Evolutionary conservation across 2,329 filamentous ascomycete species (phyloP).

Genomic region (Cyphellophora europaea): DNA sequence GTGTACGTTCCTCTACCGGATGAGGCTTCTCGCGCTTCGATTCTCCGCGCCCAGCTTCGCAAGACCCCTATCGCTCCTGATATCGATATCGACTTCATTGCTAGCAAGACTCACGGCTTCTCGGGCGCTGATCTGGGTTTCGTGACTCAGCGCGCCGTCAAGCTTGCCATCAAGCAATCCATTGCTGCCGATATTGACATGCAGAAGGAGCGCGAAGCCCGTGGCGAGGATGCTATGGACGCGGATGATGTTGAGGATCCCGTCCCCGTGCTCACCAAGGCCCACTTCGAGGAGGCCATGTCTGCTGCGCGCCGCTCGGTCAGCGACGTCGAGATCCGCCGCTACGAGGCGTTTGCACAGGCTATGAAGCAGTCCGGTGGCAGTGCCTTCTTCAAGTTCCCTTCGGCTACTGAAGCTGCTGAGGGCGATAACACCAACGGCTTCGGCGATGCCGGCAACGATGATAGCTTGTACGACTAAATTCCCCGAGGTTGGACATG

Average conservation of each 20-base stretch:
- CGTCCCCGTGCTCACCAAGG: constrained; percentile 89
- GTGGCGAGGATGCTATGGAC: constrained; percentile 72
- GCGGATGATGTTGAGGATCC: constrained; percentile 78
- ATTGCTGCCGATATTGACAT: constrained; percentile 85
- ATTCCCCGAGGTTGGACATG: constrained; percentile 17
- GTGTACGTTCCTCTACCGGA: constrained; percentile 97
- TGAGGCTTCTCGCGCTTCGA: constrained; percentile 76
- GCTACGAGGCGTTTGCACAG: constrained; percentile 97
- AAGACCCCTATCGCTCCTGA: constrained; percentile 90
- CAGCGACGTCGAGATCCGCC: constrained; percentile 90
- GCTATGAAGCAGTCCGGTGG: constrained; percentile 98
- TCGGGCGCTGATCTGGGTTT: constrained; percentile 99
- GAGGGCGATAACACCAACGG: constrained; percentile 39
- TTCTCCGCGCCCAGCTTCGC: constrained; percentile 90
- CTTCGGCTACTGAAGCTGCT: constrained; percentile 46
- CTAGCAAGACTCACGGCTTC: constrained; percentile 95
- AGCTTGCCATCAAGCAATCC: constrained; percentile 97
- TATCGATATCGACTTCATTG: constrained; percentile 84
- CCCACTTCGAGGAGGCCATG: constrained; percentile 99
- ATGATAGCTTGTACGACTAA: constrained; percentile 97
- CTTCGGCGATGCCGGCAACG: constrained; percentile 81
- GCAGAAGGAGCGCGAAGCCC: constrained; percentile 76
- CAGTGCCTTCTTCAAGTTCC: constrained; percentile 98
- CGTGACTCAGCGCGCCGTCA: constrained; percentile 96
- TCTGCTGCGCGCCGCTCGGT: constrained; percentile 86